Evolutionary conservation across 1,284 basidiomycete species (phyloP).

Genomic region (Filobasidium uniguttulatum): DNA sequence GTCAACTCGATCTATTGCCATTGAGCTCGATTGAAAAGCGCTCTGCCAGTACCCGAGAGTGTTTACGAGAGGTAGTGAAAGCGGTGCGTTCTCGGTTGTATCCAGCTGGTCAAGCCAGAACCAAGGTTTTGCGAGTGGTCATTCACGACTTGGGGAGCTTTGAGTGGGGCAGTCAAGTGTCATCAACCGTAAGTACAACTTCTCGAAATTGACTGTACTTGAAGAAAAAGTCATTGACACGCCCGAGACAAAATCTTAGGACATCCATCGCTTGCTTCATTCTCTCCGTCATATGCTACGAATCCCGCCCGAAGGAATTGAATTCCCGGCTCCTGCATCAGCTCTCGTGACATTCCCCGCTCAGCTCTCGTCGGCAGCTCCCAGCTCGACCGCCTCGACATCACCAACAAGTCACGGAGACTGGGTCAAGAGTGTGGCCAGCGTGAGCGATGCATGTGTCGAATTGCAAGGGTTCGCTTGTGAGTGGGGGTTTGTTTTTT

Average conservation of each 20-base stretch:
- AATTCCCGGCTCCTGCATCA: conserved; percentile 37
- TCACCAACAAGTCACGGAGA: conserved; percentile 43
- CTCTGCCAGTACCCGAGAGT: background rate
- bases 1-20: background rate
- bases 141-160: conserved; percentile 57
- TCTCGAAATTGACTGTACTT: background rate
- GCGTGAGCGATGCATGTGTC: conserved; percentile 61
- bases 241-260: conserved; percentile 43
- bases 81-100: background rate
- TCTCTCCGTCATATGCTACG: conserved; percentile 51
- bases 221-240: background rate
- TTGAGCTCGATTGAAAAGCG: background rate
- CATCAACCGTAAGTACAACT: conserved; percentile 41
- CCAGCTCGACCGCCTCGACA: conserved; percentile 23
- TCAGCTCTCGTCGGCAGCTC: conserved; percentile 23
- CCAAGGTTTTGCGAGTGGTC: conserved; percentile 45
- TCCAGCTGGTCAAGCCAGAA: background rate
- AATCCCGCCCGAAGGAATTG: conserved; percentile 21
- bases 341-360: conserved; percentile 53
- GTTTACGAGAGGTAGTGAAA: background rate
- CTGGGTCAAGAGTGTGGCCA: conserved; percentile 63
- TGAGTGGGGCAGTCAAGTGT: conserved; percentile 52
- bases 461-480: conserved; percentile 66
- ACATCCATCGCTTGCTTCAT: conserved; percentile 56
- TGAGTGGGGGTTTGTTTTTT: conserved; percentile 33